Base-by-base conservation (phyloP, 352 stramenopile genomes). In the Phytophthora constricta region DNA sequence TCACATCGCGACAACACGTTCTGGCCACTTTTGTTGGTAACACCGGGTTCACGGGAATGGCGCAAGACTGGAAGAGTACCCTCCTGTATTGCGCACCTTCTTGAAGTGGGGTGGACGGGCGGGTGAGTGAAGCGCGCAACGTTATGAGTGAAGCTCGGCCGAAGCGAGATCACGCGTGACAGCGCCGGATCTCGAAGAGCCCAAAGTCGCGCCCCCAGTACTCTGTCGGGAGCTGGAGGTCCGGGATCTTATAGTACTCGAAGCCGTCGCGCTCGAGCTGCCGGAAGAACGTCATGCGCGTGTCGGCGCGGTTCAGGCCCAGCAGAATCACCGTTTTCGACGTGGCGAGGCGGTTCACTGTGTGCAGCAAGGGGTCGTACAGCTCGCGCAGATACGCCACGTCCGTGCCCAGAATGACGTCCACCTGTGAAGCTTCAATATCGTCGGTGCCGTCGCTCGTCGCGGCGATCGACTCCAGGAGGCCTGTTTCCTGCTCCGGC, bases 161-260 rank as follows among this genome's bases (percentile, higher is more conserved):
- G 46, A 50, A 26, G 28, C 49, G n/a, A n/a, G n/a, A n/a, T 49
- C 54, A 59, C 31, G 66, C 39, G 5, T 54, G 56, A 11, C 60
- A 41, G 2, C 79, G 77, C 1, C 68, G 74, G 60, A 95, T 90
- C 58, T 93, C 74, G 52, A 95, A 93, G 16, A 95, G 57, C 9
- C 79, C 87, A 74, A 93, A 95, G 61, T 95, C 87, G 58, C 89
- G 90, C 39, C 87, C 80, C 51, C 79, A 82, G 63, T 82, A 89
- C 17, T 84, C 79, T 26, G 49, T 42, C 13, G 75, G 75, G 10
- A 95, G 62, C 48, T 85, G 65, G 16, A 79, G 71, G 58, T 92
- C 85, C 8, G 77, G 56, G 57, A 95, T 82, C 74, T 90, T 93
- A 77, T 95, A 93, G 75, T 91, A 92, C 63, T 89, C 82, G 39